Percentiles rank a stretch among this genome's conserved stretches.
phyloP scores from a whole-genome alignment of 2,329 filamentous ascomycete species.

The Phyllosticta paracitricarpa region DNA sequence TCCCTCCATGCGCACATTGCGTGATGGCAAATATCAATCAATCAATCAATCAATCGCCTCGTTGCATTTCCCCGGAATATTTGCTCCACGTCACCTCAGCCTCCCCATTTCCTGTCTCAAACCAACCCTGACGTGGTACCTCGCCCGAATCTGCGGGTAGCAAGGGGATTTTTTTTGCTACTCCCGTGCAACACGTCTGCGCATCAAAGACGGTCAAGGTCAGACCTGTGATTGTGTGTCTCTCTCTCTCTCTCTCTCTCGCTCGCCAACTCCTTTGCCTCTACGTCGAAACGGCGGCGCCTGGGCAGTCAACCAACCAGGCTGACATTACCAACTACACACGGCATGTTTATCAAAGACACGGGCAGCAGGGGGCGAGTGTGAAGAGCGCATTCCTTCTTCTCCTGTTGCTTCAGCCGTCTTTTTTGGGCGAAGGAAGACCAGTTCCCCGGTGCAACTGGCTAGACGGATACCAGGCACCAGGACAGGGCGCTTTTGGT shows the following conservation, averaged over 20 bases:
- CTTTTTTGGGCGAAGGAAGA: background rate
- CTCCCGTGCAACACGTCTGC: too few relatives aligned
- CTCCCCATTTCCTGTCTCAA: background rate
- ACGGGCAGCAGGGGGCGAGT: background rate
- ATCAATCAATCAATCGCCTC: background rate
- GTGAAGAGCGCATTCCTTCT: background rate
- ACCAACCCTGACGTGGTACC: background rate
- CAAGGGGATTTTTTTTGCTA: background rate
- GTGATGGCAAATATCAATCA: background rate
- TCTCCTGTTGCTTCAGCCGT: background rate
- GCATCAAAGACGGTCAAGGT: constrained; percentile 7
- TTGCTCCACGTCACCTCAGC: background rate
- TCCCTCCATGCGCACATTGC: background rate
- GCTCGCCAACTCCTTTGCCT: background rate
- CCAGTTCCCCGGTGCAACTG: constrained; percentile 4
- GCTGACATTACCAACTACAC: background rate
- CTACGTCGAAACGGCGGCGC: background rate
- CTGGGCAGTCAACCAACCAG: background rate
- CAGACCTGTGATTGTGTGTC: constrained; percentile 5
- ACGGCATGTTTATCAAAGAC: background rate
- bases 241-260: background rate
- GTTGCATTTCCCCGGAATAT: background rate
- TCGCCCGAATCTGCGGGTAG: background rate
- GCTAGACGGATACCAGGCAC: constrained; percentile 5
- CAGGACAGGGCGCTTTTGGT: background rate